These are phyloP conservation scores for Camellia lanceoleosa DNA, from an alignment of 148 eudicot genomes.

Conservation along the genomic window DNA sequence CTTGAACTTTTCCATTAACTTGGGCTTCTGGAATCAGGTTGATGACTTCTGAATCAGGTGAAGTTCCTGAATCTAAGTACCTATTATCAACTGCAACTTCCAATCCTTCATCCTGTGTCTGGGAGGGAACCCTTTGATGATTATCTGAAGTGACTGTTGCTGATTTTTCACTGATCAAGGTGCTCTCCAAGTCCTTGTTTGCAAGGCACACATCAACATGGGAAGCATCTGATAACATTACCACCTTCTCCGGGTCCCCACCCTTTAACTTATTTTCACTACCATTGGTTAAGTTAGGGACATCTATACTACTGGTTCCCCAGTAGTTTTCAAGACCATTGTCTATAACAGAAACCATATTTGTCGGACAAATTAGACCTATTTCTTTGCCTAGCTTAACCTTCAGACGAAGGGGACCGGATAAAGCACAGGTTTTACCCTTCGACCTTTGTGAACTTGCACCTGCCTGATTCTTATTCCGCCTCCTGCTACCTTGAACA, in stretches of 20 bases:
- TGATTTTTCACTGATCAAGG: slow-evolving; percentile 25
- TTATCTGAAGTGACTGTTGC: slow-evolving; percentile 13
- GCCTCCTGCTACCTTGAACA: slow-evolving; percentile 37
- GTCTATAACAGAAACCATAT: slow-evolving; percentile 24
- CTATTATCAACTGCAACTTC: slow-evolving; percentile 36
- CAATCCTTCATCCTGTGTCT: slow-evolving; percentile 31
- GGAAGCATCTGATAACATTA: slow-evolving; percentile 17
- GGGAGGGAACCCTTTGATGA: slow-evolving; percentile 23
- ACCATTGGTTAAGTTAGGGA: slow-evolving; percentile 9
- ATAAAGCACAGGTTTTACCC: slow-evolving; percentile 30
- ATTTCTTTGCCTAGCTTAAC: slow-evolving; percentile 53
- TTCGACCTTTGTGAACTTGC: slow-evolving; percentile 27
- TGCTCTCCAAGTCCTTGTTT: slow-evolving; percentile 26
- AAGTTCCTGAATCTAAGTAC: slow-evolving; percentile 68
- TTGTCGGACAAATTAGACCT: slow-evolving; percentile 18
- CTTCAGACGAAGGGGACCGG: slow-evolving; percentile 65
- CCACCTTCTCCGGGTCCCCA: slow-evolving; percentile 12
- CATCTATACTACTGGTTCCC: slow-evolving; percentile 4
- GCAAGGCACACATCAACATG: slow-evolving; percentile 20
- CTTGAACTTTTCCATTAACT: slow-evolving; percentile 31
- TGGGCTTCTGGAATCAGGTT: slow-evolving; percentile 54
- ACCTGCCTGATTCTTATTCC: slow-evolving; percentile 24
- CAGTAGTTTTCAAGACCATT: slow-evolving; percentile 20
- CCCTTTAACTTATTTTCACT: slow-evolving; percentile 14
- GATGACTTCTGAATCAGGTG: slow-evolving; percentile 98